Percentiles rank a stretch among this genome's conserved stretches.
phyloP scores from a whole-genome alignment of 352 stramenopile genomes.

The Globisporangium heterothallicum region DNA sequence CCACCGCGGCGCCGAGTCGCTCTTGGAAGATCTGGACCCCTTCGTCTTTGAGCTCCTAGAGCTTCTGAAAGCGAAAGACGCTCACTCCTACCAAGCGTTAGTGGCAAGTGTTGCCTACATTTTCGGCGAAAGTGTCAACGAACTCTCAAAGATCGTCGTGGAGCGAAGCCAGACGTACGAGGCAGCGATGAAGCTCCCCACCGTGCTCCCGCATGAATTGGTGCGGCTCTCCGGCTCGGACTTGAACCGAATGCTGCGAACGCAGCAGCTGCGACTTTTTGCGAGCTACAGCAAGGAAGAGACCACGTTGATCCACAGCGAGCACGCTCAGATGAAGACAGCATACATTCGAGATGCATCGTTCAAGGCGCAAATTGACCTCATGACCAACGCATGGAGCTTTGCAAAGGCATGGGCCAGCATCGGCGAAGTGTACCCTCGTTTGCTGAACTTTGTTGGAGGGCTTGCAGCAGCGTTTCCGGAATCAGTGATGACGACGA shows the following conservation, averaged over 20 bases:
- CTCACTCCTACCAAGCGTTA: neutral
- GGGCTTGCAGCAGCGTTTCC: constrained; percentile 11
- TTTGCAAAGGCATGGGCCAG: constrained; percentile 11
- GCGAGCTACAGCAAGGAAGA: constrained; percentile 12
- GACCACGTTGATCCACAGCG: constrained; percentile 10
- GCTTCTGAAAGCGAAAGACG: neutral
- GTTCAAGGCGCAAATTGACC: constrained; percentile 11
- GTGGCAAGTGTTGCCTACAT: constrained; percentile 10
- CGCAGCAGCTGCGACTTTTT: constrained; percentile 11
- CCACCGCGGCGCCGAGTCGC: constrained; percentile 2
- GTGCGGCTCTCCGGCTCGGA: constrained; percentile 15
- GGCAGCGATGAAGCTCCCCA: neutral
- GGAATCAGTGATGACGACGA: neutral
- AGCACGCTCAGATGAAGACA: constrained; percentile 15
- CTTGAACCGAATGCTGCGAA: constrained; percentile 12
- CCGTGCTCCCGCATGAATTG: constrained; percentile 15
- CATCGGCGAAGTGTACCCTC: constrained; percentile 11
- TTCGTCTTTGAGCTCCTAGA: constrained; percentile 14
- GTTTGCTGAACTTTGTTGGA: constrained; percentile 8
- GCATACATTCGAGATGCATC: constrained; percentile 15
- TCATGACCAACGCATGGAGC: constrained; percentile 4
- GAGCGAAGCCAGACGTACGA: constrained; percentile 7
- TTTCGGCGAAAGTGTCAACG: constrained; percentile 12
- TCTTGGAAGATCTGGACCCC: constrained; percentile 15
- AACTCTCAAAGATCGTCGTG: constrained; percentile 7